A percentile compares a stretch with the other conserved stretches of the same genome.
phyloP scores from a whole-genome alignment of 1,284 basidiomycete genomes.

The Puccinia coronata region DNA sequence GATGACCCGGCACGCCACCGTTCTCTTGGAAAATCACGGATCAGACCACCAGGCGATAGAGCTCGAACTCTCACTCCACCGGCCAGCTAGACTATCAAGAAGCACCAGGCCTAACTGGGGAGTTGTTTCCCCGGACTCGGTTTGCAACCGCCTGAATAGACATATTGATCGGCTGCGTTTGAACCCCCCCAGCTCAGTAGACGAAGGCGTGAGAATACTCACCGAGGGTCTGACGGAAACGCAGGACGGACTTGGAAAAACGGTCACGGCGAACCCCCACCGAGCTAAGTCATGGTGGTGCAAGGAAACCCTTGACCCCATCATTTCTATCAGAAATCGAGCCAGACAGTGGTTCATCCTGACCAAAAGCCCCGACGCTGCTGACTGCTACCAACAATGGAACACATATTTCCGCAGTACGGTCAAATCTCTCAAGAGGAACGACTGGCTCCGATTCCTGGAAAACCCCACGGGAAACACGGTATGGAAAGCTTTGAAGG shows the following conservation, averaged over 20 bases:
- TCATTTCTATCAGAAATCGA: not conserved
- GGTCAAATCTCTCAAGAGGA: not conserved
- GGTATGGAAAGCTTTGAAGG: too few species aligned
- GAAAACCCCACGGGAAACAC: not conserved
- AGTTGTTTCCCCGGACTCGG: not conserved
- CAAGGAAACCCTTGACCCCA: not conserved
- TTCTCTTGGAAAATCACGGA: not conserved
- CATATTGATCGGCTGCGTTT: not conserved
- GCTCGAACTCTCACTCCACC: not conserved
- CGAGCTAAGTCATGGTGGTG: not conserved
- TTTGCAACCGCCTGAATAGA: too few species aligned
- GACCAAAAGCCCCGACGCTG: not conserved
- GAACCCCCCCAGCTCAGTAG: not conserved
- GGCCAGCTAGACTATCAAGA: not conserved
- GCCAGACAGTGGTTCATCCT: not conserved
- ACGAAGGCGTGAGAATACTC: not conserved
- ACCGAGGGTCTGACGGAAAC: not conserved
- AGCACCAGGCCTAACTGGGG: not conserved
- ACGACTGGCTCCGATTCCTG: not conserved
- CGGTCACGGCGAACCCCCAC: not conserved
- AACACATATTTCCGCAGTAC: not conserved
- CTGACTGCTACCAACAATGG: not conserved
- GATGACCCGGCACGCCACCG: not conserved
- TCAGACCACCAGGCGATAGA: constrained; percentile 4
- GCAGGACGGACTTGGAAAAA: not conserved